phyloP scores from a whole-genome alignment of 2,329 filamentous ascomycete species.

The Paecilomyces fulvus region DNA sequence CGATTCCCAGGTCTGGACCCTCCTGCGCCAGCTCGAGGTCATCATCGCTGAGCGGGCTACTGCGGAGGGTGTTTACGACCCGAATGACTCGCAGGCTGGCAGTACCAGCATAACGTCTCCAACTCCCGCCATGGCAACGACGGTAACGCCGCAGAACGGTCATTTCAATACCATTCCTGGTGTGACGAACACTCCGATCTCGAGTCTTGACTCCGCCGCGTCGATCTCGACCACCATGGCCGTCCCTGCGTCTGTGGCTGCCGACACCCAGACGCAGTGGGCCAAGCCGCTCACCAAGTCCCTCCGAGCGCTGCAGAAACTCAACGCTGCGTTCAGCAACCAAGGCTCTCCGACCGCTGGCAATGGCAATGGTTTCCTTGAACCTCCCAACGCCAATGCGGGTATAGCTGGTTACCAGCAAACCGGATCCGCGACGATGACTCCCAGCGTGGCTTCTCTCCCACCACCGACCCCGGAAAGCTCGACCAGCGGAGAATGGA shows the following conservation, averaged over 20 bases:
- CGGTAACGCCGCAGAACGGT: background rate
- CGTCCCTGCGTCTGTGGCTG: conserved; percentile 16
- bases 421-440: conserved; percentile 17
- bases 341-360: conserved; percentile 9
- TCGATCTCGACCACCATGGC: conserved; percentile 19
- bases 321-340: conserved; percentile 31
- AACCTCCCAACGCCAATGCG: background rate
- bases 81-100: conserved; percentile 6
- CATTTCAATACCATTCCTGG: conserved; percentile 20
- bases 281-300: conserved; percentile 39
- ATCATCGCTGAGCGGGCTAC: conserved; percentile 37
- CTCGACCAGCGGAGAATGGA: conserved; percentile 39
- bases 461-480: conserved; percentile 41
- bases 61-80: conserved; percentile 22
- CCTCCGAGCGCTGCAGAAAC: conserved; percentile 37
- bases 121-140: conserved; percentile 9
- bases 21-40: conserved; percentile 35
- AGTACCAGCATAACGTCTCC: conserved; percentile 11
- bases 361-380: background rate
- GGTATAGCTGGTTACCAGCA: conserved; percentile 5
- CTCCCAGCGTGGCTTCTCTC: conserved; percentile 27
- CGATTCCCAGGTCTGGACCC: conserved; percentile 29
- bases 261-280: conserved; percentile 36
- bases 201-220: conserved; percentile 14
- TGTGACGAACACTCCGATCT: conserved; percentile 17